Evolutionary conservation across 2,329 filamentous ascomycete genomes (phyloP).

Genomic region (Bipolaris zeicola): DNA sequence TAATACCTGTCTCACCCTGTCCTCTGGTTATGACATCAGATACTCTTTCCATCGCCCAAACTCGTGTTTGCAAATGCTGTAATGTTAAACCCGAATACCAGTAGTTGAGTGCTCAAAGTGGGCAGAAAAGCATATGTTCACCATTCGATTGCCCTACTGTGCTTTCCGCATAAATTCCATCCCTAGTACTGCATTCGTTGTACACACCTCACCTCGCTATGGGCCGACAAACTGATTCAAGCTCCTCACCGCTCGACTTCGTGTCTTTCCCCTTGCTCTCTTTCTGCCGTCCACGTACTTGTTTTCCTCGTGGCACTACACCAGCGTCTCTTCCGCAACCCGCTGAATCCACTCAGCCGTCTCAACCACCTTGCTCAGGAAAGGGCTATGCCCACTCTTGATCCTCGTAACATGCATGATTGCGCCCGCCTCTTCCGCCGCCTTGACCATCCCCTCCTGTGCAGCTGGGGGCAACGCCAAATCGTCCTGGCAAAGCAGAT

Average conservation of each 20-base stretch:
- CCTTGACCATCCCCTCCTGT: conserved; percentile 42
- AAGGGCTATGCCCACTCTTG: conserved; percentile 50
- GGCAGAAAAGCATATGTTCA: neutral
- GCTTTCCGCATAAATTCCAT: neutral
- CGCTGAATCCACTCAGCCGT: conserved; percentile 41
- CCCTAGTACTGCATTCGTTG: neutral
- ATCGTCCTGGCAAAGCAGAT: conserved; percentile 49
- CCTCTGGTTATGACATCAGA: neutral
- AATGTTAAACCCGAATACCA: neutral
- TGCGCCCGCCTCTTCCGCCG: conserved; percentile 33
- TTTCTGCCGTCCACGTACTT: too few species aligned
- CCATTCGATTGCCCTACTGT: neutral
- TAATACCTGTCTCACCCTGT: neutral
- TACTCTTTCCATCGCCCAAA: neutral
- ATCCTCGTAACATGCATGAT: conserved; percentile 40
- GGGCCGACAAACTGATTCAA: neutral
- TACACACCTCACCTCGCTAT: neutral
- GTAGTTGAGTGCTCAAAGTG: neutral
- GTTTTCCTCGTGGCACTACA: neutral
- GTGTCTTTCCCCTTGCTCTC: neutral
- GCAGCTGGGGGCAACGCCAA: conserved; percentile 34
- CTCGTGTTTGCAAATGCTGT: neutral
- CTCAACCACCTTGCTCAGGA: conserved; percentile 47
- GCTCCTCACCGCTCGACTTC: neutral
- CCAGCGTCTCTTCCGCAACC: conserved; percentile 26